Conservation (phyloP, 345 rosid species). For the Eucalyptus marginata region DNA sequence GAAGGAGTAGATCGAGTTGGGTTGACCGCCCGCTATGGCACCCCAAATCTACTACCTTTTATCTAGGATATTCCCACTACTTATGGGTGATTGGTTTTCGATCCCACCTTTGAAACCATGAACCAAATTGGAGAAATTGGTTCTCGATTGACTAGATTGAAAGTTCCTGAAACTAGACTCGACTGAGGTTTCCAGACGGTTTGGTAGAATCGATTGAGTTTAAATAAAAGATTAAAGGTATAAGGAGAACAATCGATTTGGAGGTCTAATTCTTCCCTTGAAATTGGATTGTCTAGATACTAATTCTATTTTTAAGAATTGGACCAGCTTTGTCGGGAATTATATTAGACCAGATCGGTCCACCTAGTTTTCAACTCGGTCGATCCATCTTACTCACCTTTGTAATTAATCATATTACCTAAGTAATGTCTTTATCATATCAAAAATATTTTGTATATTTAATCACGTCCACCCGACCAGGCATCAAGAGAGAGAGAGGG, state of each 20-base stretch:
- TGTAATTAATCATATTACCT: neutral
- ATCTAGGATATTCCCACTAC: too few relatives aligned
- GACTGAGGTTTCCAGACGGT: fast-evolving
- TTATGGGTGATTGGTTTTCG: fast-evolving
- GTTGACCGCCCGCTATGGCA: fast-evolving
- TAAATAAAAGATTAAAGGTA: fast-evolving
- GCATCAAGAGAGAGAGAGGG: neutral
- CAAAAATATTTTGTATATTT: neutral
- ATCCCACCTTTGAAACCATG: too few relatives aligned
- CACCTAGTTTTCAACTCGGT: fast-evolving
- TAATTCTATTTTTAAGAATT: too few relatives aligned
- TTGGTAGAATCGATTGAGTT: fast-evolving
- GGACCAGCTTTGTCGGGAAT: too few relatives aligned
- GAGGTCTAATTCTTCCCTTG: fast-evolving
- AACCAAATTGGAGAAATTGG: too few relatives aligned
- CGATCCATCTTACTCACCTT: too few relatives aligned
- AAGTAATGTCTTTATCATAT: neutral
- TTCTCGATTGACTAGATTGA: fast-evolving
- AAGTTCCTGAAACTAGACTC: fast-evolving
- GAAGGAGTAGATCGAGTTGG: neutral
- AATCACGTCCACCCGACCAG: neutral
- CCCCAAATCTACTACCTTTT: neutral
- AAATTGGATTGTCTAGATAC: too few relatives aligned
- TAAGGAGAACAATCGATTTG: too few relatives aligned
- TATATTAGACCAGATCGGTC: too few relatives aligned